These are phyloP conservation scores for Mycena pura DNA, from an alignment of 768 basidiomycete genomes.

Conservation along the genomic window DNA sequence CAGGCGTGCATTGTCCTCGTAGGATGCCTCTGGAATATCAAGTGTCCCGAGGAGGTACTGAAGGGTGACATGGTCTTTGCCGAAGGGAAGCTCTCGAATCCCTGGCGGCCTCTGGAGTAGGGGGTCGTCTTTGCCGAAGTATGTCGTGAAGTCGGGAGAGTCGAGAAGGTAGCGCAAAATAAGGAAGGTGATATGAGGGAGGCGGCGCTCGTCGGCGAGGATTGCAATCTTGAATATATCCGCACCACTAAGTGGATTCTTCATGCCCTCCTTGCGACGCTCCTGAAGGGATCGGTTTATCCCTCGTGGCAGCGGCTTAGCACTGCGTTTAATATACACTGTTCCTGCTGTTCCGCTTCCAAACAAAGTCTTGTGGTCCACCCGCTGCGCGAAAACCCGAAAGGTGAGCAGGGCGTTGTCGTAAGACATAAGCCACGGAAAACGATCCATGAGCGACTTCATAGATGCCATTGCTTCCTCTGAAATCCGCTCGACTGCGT, in stretches of 20 bases:
- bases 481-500: neutral
- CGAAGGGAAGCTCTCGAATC: constrained; percentile 21
- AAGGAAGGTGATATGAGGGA: neutral
- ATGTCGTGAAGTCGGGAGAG: neutral
- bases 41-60: constrained; percentile 14
- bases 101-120: too few species aligned
- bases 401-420: neutral
- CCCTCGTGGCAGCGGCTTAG: neutral
- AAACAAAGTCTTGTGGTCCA: neutral
- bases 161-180: constrained; percentile 3
- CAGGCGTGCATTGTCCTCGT: constrained; percentile 20
- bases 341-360: neutral
- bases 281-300: neutral
- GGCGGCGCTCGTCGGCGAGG: neutral
- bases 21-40: neutral
- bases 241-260: neutral
- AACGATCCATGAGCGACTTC: neutral
- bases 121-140: constrained; percentile 6
- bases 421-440: neutral
- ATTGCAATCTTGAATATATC: neutral
- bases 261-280: neutral
- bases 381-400: neutral
- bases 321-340: constrained; percentile 3
- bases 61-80: neutral
- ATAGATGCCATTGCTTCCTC: neutral